These are phyloP conservation scores for Alternaria hordeiaustralica DNA, from an alignment of 2,329 filamentous ascomycete genomes.

Conservation along the genomic window DNA sequence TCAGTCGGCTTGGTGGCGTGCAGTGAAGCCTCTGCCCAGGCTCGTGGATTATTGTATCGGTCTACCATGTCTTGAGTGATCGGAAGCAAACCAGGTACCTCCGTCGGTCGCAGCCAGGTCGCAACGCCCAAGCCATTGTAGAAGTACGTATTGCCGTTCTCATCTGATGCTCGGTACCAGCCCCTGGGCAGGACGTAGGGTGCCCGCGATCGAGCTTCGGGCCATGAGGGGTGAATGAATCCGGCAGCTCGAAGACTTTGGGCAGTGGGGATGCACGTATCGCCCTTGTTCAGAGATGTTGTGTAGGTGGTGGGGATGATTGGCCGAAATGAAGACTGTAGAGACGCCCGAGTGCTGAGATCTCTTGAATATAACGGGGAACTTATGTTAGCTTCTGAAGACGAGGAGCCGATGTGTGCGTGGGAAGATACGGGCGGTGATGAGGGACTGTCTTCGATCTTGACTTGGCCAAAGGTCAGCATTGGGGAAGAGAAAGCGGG, in stretches of 20 bases:
- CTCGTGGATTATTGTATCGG: background rate
- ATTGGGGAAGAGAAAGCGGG: background rate
- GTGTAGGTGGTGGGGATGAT: background rate
- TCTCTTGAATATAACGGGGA: background rate
- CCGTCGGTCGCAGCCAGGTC: background rate
- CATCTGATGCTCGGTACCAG: background rate
- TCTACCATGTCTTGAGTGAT: background rate
- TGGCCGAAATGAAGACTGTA: background rate
- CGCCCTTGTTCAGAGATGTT: background rate
- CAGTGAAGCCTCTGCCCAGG: background rate
- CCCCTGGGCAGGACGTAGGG: background rate
- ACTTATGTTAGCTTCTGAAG: background rate
- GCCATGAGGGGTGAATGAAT: background rate
- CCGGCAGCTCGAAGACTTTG: background rate
- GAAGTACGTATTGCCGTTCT: background rate
- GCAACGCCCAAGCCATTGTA: background rate
- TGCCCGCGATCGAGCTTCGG: background rate
- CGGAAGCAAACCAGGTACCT: background rate
- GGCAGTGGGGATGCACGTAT: background rate
- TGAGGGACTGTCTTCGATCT: background rate
- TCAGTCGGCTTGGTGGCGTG: background rate
- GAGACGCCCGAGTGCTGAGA: background rate
- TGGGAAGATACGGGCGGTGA: background rate
- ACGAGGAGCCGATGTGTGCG: background rate
- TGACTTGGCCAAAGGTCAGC: background rate